Conservation (phyloP, 352 stramenopile genomes). For the Phytophthora pseudosyringae region DNA sequence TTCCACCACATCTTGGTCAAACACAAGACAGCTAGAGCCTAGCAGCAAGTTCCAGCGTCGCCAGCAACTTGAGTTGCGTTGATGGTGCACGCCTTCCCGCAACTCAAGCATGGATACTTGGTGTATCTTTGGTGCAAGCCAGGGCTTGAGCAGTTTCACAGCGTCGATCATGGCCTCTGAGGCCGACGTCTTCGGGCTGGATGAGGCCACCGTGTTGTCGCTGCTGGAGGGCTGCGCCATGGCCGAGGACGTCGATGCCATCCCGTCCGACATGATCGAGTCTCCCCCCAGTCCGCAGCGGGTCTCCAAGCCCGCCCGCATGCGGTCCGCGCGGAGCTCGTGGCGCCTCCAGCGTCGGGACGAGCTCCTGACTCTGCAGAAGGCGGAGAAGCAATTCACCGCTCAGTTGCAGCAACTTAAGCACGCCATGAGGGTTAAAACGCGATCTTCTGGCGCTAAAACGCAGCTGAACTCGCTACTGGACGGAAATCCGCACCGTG, state of each 20-base stretch:
- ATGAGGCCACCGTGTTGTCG: conserved; percentile 18
- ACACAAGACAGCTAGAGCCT: too few relatives aligned
- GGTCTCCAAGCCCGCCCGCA: not conserved
- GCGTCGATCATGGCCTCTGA: not conserved
- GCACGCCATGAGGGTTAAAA: conserved; percentile 4
- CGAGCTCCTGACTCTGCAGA: conserved; percentile 12
- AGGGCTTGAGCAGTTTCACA: not conserved
- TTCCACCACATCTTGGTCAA: too few relatives aligned
- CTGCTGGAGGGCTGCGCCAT: conserved; percentile 32
- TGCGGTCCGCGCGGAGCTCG: not conserved
- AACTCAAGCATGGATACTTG: not conserved
- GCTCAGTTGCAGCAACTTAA: conserved; percentile 23
- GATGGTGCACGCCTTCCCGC: not conserved
- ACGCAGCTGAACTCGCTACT: not conserved
- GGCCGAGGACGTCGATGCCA: conserved; percentile 25
- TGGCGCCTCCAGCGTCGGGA: conserved; percentile 21
- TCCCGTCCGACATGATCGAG: conserved; percentile 7
- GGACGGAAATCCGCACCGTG: not conserved
- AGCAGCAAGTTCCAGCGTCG: too few relatives aligned
- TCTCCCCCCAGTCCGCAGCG: not conserved
- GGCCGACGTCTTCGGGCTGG: conserved; percentile 1
- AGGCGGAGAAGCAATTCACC: conserved; percentile 14
- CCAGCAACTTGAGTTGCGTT: not conserved
- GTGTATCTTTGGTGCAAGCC: not conserved
- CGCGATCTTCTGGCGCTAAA: not conserved